Conservation (phyloP, 768 basidiomycete genomes). For the Leccinum pellstonianum region DNA sequence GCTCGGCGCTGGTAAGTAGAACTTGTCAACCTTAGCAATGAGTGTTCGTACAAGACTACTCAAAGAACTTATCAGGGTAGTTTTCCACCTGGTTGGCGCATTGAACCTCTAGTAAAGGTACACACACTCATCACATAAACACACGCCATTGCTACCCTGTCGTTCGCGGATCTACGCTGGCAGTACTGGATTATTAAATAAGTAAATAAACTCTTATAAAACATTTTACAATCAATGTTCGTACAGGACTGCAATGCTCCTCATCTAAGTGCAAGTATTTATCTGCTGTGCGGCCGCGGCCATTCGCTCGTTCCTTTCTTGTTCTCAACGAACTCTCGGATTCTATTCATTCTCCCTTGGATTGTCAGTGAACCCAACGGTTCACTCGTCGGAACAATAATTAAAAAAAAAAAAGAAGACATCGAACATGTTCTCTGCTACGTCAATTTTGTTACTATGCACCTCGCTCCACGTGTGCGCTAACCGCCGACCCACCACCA, state of each 20-base stretch:
- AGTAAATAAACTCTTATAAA: too few species aligned
- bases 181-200: too few species aligned
- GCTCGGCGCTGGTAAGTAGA: neutral
- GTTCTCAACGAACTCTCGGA: too few species aligned
- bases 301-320: too few species aligned
- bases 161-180: neutral
- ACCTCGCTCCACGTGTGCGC: constrained; percentile 6
- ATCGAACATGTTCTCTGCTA: constrained; percentile 8
- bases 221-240: too few species aligned
- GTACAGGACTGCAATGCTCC: too few species aligned
- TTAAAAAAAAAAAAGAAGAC: constrained; percentile 10
- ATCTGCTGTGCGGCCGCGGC: too few species aligned
- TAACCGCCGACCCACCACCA: constrained; percentile 5
- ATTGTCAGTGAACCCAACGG: too few species aligned
- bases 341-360: too few species aligned
- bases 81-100: neutral
- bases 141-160: neutral
- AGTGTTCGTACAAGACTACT: neutral
- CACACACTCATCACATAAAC: neutral
- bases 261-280: too few species aligned
- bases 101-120: neutral
- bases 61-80: neutral
- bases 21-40: neutral
- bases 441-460: constrained; percentile 14
- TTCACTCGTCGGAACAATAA: neutral